Evolutionary conservation across 106 monocot species (phyloP).

Genomic region (Vanilla planifolia): DNA sequence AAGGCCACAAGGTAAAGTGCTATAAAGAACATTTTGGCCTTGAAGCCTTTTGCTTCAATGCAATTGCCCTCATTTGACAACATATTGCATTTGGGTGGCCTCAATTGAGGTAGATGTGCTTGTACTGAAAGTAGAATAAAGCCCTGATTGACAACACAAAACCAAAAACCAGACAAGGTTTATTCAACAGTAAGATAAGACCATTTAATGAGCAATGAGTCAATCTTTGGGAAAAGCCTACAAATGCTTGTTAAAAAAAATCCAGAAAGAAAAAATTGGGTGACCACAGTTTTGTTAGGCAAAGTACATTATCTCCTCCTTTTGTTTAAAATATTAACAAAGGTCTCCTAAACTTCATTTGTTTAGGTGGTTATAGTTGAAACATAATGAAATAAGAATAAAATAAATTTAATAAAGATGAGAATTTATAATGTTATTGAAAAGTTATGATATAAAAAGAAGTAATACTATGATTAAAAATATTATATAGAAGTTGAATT

Average conservation of each 20-base stretch:
- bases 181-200: background rate
- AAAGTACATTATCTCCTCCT: too few species aligned
- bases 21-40: constrained; percentile 54
- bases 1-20: constrained; percentile 75
- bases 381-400: too few species aligned
- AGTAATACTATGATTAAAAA: too few species aligned
- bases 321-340: too few species aligned
- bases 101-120: constrained; percentile 68
- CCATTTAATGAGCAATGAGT: background rate
- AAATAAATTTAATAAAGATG: too few species aligned
- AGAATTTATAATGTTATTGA: too few species aligned
- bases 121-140: constrained; percentile 72
- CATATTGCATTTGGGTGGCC: constrained; percentile 71
- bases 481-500: too few species aligned
- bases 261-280: background rate
- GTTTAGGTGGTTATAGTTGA: too few species aligned
- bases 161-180: background rate
- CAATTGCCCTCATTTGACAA: constrained; percentile 27
- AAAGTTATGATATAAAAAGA: too few species aligned
- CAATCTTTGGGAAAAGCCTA: background rate
- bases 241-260: background rate
- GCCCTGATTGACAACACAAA: constrained; percentile 26
- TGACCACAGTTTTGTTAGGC: too few species aligned
- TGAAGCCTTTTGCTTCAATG: constrained; percentile 49
- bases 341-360: too few species aligned